These are phyloP conservation scores for Russula earlei DNA, from an alignment of 768 basidiomycete genomes.

Conservation along the genomic window DNA sequence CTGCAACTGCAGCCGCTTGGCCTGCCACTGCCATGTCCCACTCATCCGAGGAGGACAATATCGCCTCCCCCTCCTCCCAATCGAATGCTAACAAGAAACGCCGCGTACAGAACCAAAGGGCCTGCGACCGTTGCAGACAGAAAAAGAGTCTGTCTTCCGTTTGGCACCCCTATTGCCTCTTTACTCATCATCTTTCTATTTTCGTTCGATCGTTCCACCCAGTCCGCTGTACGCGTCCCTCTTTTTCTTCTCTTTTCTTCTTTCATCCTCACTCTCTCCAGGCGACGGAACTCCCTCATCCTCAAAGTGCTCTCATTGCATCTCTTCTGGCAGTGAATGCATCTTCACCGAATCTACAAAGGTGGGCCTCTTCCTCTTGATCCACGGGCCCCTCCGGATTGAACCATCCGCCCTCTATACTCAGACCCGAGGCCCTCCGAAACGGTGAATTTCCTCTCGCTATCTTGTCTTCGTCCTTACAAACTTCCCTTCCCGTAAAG, in stretches of 20 bases:
- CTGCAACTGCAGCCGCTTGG: neutral
- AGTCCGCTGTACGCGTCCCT: conserved; percentile 18
- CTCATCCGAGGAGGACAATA: conserved; percentile 11
- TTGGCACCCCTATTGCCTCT: neutral
- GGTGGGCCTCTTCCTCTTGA: neutral
- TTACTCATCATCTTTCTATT: neutral
- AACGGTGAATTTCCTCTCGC: conserved; percentile 5
- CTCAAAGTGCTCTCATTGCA: conserved; percentile 15
- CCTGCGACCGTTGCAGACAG: conserved; percentile 19
- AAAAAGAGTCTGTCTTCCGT: conserved; percentile 16
- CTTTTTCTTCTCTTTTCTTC: neutral
- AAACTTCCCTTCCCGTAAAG: neutral
- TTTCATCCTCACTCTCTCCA: neutral
- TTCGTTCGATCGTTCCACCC: neutral
- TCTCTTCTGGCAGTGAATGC: conserved; percentile 1
- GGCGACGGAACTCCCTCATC: conserved; percentile 8
- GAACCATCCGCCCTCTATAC: neutral
- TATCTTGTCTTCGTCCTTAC: neutral
- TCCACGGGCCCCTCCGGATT: neutral
- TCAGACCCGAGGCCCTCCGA: conserved; percentile 18
- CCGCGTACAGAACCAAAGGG: conserved; percentile 16
- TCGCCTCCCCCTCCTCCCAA: neutral
- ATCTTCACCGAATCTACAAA: conserved; percentile 16
- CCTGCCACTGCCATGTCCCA: conserved; percentile 5
- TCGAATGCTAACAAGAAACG: conserved; percentile 7